phyloP scores from a whole-genome alignment of 805 yeast species.

The Saturnispora sekii region DNA sequence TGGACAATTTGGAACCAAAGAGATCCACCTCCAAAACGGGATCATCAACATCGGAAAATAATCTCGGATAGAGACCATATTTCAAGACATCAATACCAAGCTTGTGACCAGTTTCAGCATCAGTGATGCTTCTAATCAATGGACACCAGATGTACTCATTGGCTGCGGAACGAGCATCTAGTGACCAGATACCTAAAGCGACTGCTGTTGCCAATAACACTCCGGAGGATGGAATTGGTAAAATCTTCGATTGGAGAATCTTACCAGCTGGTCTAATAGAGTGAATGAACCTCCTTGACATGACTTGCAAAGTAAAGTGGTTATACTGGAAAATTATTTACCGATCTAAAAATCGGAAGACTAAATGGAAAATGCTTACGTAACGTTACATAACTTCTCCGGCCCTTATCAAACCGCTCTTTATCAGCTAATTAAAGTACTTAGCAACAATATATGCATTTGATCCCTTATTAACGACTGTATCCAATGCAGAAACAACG shows the following conservation, averaged over 20 bases:
- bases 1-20: conserved; percentile 53
- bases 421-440: not conserved
- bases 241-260: conserved; percentile 10
- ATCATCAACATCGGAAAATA: conserved; percentile 45
- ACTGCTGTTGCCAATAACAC: conserved; percentile 19
- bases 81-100: conserved; percentile 65
- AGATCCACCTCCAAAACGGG: conserved; percentile 47
- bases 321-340: not conserved
- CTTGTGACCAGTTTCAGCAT: conserved; percentile 81
- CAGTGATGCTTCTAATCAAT: conserved; percentile 52
- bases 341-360: no score
- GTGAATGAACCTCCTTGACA: conserved; percentile 4
- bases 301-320: not conserved
- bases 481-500: conserved; percentile 12
- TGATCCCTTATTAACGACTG: conserved; percentile 4
- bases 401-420: no score
- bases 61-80: conserved; percentile 55
- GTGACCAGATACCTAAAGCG: conserved; percentile 42
- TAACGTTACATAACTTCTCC: no score
- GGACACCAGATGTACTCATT: conserved; percentile 83
- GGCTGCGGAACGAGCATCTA: conserved; percentile 73
- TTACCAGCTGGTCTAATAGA: not conserved
- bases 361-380: not conserved
- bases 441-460: conserved; percentile 6
- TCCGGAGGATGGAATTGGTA: conserved; percentile 16